phyloP scores from a whole-genome alignment of 2,329 filamentous ascomycete species.

The Aspergillus sergii region DNA sequence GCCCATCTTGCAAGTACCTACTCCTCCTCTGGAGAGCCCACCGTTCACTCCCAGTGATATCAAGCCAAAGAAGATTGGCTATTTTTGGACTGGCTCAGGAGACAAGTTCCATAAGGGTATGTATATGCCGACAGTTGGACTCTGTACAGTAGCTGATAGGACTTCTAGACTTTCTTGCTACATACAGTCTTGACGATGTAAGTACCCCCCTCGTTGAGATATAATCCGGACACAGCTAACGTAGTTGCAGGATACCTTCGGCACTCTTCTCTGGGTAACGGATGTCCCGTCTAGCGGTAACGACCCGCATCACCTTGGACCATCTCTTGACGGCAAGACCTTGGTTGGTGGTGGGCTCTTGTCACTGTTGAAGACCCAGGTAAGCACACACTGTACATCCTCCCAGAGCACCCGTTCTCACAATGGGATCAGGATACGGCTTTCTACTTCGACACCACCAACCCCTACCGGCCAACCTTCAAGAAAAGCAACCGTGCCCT shows the following conservation, averaged over 20 bases:
- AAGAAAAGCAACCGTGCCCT: conserved; percentile 63
- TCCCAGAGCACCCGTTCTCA: not conserved
- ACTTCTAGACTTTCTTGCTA: not conserved
- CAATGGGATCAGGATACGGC: conserved; percentile 55
- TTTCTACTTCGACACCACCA: conserved; percentile 62
- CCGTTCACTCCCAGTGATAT: conserved; percentile 58
- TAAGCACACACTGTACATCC: not conserved
- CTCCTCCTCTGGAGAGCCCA: conserved; percentile 38
- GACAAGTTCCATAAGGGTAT: conserved; percentile 59
- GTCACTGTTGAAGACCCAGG: not conserved
- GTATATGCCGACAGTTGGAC: not conserved
- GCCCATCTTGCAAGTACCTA: conserved; percentile 62
- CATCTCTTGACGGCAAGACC: conserved; percentile 59
- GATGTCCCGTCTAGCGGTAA: conserved; percentile 64
- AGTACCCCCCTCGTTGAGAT: not conserved
- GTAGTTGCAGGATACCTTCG: conserved; percentile 58
- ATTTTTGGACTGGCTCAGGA: conserved; percentile 65
- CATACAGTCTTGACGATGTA: not conserved
- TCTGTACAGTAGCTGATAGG: not conserved
- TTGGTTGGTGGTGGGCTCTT: conserved; percentile 59
- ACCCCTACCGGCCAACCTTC: conserved; percentile 63
- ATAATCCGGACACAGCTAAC: not conserved
- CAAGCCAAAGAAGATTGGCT: conserved; percentile 67
- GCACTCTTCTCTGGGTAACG: conserved; percentile 59
- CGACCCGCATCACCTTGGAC: conserved; percentile 61